Evolutionary conservation across 108 stramenopile genomes (phyloP), one percentile per base, ranked within the genome.

Genomic region (Skeletonema tropicum): DNA sequence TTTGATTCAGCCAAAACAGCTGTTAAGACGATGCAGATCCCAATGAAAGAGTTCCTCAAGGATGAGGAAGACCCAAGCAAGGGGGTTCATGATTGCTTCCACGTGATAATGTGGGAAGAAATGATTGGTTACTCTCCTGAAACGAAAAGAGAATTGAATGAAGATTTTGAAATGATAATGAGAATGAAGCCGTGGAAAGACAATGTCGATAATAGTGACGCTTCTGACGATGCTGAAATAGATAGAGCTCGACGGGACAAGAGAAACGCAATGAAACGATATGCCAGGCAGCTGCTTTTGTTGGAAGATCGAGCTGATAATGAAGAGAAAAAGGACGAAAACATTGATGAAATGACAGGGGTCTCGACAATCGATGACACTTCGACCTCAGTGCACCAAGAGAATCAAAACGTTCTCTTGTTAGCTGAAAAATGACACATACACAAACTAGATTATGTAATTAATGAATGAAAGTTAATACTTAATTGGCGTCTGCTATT

Each of bases 1-100:
- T 79, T 79, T 39, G 71, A 72, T 41, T 64, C 46, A 23, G 78
- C 78, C 11, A 72, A 62, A 29, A 49, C 61, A 35, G 78, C 78
- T 2, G 52, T 79, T 4, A 60, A 72, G 10, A n/a, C 38, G 21
- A 52, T 79, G 46, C 66, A 73, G 3, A 35, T 39, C 6, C 65
- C 78, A 13, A 49, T 79, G 23, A 23, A 46, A 36, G 12, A 67
- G 55, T 45, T 65, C 13, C 78, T 66, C 64, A 66, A 66, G 31
- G 66, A 79, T 29, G 71, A 72, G 52, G 59, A 67, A 60, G 71
- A 72, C 13, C 39, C 7, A 36, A 31, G 42, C 32, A 29, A 9
- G 66, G 38, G 36, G 8, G 21, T 38, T 36, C 11, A 33, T 38
- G 36, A 59, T 26, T 45, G 35, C 19, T n/a, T 13, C 19, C 15